A percentile compares a stretch with the other conserved stretches of the same genome.
These are phyloP conservation scores for Curvularia spicifera DNA, from an alignment of 2,329 filamentous ascomycete species.

Conservation along the genomic window DNA sequence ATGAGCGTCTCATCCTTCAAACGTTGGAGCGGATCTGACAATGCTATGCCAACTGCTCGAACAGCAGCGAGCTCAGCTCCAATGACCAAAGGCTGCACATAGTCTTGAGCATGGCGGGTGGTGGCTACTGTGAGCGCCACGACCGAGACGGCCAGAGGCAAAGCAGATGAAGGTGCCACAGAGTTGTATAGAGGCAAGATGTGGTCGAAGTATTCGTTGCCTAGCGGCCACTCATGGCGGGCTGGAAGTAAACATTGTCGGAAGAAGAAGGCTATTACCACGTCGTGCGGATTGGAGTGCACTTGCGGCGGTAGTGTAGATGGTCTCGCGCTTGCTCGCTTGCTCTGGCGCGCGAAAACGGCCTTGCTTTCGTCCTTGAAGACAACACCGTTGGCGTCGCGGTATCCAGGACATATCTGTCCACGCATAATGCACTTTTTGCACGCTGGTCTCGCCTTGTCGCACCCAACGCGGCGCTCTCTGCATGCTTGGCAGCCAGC, in stretches of 20 bases:
- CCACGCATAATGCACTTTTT: not conserved
- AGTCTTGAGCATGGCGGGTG: not conserved
- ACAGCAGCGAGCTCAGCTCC: slow-evolving; percentile 1
- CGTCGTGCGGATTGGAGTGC: not conserved
- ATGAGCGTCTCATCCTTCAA: not conserved
- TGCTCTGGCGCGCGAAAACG: not conserved
- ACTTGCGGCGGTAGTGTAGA: slow-evolving; percentile 1
- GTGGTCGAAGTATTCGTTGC: not conserved
- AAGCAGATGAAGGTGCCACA: slow-evolving; percentile 1
- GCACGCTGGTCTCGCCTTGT: not conserved
- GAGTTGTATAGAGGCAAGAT: slow-evolving; percentile 1
- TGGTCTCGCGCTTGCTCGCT: not conserved
- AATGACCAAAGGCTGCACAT: not conserved
- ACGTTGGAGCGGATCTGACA: not conserved
- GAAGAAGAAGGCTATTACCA: not conserved
- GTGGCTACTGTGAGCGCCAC: slow-evolving; percentile 1
- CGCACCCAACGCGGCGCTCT: not conserved
- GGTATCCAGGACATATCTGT: not conserved
- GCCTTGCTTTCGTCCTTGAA: slow-evolving; percentile 1
- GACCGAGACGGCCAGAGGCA: not conserved
- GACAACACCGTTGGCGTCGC: not conserved
- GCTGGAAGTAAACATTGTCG: not conserved
- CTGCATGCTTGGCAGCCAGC: slow-evolving; percentile 1
- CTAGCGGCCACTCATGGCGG: not conserved
- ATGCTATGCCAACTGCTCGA: not conserved